Evolutionary conservation across 441 rosid genomes (phyloP), one percentile per base, ranked within the genome.

Genomic region (Pelargonium myrrhifolium): DNA sequence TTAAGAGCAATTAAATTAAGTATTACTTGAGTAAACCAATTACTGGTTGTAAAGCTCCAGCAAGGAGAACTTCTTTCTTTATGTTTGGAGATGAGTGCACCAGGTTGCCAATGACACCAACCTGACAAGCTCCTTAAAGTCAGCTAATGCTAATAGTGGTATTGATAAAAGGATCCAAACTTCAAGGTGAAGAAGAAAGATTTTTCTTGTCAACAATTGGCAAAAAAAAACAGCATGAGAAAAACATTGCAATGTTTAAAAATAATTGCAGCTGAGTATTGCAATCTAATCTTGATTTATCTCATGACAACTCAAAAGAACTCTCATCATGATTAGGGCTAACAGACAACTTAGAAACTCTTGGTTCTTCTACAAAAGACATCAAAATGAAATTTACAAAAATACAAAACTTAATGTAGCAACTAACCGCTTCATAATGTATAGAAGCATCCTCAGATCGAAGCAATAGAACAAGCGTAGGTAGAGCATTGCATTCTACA

Each of bases 51-150:
- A 93, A 75, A 63, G 93, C 96, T 67, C 97, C 97, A 49, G 96
- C 90, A 42, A 79, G 79, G 74, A 91, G 83, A 75, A 93, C 99
- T 68, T 83, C 86, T 79, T 80, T 88, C 83, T 93, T 93, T 75
- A 93, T 89, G 74, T 83, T 74, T 68, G 96, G 99, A 68, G 97
- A 93, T 40, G 97, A 93, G 74, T 91, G 99, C n/a, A 93, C 99
- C 72, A 93, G 84, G 78, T 93, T 89, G 59, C 97, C 99, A 72
- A 91, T 88, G 49, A 90, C 97, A 64, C 96, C 97, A 72, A 93
- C 91, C 99, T 93, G 78, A 77, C 62, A 78, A 64, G 1, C 65
- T 22, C 47, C n/a, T 24, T 43, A 7, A 68, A 69, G 31, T 80
- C 74, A 73, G 76, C 14, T 35, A 45, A 64, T 37, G 37, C 49